Percentiles rank a stretch among this genome's conserved stretches.
Evolutionary conservation across 345 rosid species (phyloP).

Genomic region (Rubroshorea leprosula): DNA sequence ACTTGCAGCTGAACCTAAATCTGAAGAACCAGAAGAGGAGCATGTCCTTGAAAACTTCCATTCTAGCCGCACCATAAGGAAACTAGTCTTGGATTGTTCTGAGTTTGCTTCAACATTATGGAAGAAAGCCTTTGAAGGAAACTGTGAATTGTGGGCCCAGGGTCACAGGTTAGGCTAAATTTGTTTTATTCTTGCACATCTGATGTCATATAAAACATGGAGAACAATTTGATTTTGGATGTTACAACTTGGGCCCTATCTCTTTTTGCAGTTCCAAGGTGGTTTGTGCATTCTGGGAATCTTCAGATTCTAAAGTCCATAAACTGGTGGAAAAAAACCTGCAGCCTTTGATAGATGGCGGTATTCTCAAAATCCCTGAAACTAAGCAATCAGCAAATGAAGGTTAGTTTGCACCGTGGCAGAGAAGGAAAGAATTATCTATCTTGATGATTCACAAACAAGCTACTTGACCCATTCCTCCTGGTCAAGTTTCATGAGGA

Average conservation of each 20-base stretch:
- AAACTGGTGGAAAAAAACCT: conserved; percentile 54
- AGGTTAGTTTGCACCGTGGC: conserved; percentile 13
- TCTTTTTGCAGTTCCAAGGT: conserved; percentile 68
- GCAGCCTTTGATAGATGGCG: conserved; percentile 58
- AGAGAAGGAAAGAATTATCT: neutral
- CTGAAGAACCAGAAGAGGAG: conserved; percentile 43
- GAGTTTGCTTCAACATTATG: conserved; percentile 59
- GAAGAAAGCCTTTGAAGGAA: conserved; percentile 69
- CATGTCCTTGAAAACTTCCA: conserved; percentile 82
- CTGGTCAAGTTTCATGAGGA: no score
- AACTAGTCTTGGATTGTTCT: conserved; percentile 62
- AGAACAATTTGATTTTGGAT: neutral
- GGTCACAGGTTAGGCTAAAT: conserved; percentile 70
- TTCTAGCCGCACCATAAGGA: conserved; percentile 75
- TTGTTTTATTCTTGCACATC: conserved; percentile 2
- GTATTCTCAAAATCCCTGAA: conserved; percentile 46
- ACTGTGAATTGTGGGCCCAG: conserved; percentile 54
- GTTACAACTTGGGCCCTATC: conserved; percentile 4
- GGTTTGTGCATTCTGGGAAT: conserved; percentile 61
- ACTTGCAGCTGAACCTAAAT: conserved; percentile 56
- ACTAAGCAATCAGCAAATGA: conserved; percentile 28
- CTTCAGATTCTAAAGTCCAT: conserved; percentile 39
- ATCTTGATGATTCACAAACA: neutral
- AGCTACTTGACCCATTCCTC: no score
- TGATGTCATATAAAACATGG: neutral